Evolutionary conservation across 768 basidiomycete species (phyloP), one percentile per base, ranked within the genome.

Genomic region (Suillus hirtellus): DNA sequence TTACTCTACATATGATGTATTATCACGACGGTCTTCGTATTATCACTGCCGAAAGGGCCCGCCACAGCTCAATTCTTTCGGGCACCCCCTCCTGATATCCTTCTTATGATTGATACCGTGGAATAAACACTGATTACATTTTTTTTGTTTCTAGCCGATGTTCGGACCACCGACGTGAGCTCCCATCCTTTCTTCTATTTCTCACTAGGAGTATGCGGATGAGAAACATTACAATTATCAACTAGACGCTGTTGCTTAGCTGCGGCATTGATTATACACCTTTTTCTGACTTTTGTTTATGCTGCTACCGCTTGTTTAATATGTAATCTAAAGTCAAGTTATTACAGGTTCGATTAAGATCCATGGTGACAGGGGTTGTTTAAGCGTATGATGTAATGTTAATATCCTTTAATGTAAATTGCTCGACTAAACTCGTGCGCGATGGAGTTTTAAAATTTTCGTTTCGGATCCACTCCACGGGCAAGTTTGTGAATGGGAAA

Each of bases 21-120:
- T 81, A 86, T 87, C 89, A 92, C 91, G 91, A 93, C 91, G 91
- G 91, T 93, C 91, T 92, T 90, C 91, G 91, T 92, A 93, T 70
- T 63, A 75, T 73, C 68, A 63, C 77, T 92, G 89, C 88, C 91
- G 91, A 93, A 93, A 90, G 73, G 85, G 91, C 91, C 91, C 90
- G 91, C 88, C 88, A 90, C 87, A 93, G 91, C 91, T 93, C 91
- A 92, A 82, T 66, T 70, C 71, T 52, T 75, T 86, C 89, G 91
- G 91, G 89, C 90, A 89, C 79, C 86, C 89, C 86, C 78, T 66
- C 83, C 89, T 91, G 89, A 91, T 79, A 61, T 65, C 68, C 69
- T n/a, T 2, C 69, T n/a, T 2, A 1, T 12, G 21, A 47, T 34
- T 34, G 37, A 61, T 71, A 17, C 64, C 49, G 4, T 31, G 10